Conservation (phyloP, 2,329 filamentous ascomycete species). For the Aotearoamyces nothofagi region DNA sequence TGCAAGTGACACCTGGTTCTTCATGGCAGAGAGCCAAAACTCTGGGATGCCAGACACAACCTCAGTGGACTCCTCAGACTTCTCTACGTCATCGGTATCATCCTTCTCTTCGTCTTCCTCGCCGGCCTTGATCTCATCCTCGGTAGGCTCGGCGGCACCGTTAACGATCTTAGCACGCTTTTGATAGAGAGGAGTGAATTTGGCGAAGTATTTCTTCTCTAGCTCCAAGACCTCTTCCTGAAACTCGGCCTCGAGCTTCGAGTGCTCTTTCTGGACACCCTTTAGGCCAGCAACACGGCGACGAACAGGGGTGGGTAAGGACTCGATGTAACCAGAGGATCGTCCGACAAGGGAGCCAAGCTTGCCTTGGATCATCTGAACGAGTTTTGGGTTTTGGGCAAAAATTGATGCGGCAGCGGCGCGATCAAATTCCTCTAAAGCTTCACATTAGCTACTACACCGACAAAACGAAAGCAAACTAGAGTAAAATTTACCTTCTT, state of each 20-base stretch:
- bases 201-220: constrained; percentile 99
- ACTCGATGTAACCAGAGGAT: constrained; percentile 97
- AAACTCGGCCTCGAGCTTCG: constrained; percentile 95
- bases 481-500: constrained; percentile 60
- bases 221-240: constrained; percentile 96
- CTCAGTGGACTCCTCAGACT: constrained; percentile 30
- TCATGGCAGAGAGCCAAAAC: constrained; percentile 99
- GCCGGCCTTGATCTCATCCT: constrained; percentile 74
- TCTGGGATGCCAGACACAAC: constrained; percentile 76
- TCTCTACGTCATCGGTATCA: constrained; percentile 33
- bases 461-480: no score
- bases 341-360: constrained; percentile 84
- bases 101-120: constrained; percentile 56
- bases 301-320: constrained; percentile 75
- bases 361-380: constrained; percentile 96
- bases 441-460: no score
- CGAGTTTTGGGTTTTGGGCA: constrained; percentile 84
- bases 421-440: constrained; percentile 76
- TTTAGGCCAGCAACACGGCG: constrained; percentile 90
- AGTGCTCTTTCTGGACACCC: constrained; percentile 96
- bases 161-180: constrained; percentile 91
- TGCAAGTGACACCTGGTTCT: constrained; percentile 92
- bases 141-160: constrained; percentile 69
- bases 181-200: constrained; percentile 94
- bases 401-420: constrained; percentile 81